Evolutionary conservation across 805 yeast species (phyloP).

Genomic region (Geotrichum ghanense): DNA sequence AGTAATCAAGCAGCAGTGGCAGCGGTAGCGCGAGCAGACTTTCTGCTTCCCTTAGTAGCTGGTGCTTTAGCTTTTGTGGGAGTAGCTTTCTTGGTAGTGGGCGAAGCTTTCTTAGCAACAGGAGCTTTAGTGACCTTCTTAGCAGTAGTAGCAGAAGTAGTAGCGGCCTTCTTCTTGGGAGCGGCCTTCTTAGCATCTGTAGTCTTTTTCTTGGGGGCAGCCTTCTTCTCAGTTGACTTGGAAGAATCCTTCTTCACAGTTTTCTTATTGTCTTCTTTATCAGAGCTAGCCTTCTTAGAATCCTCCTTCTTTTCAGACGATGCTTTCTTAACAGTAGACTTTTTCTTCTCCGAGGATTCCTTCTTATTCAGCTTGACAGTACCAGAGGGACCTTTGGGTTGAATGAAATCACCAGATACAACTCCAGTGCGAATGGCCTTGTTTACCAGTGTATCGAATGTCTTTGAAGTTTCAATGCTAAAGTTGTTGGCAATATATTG

Average conservation of each 20-base stretch:
- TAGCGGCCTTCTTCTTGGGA: slow-evolving; percentile 15
- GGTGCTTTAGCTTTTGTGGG: slow-evolving; percentile 16
- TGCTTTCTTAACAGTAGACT: slow-evolving; percentile 24
- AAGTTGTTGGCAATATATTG: slow-evolving; percentile 61
- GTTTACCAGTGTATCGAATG: slow-evolving; percentile 66
- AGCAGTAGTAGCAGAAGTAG: slow-evolving; percentile 9
- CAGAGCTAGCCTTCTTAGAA: slow-evolving; percentile 11
- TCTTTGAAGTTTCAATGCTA: slow-evolving; percentile 43
- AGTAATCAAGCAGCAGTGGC: background rate
- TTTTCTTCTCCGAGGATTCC: slow-evolving; percentile 27
- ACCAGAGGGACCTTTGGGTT: slow-evolving; percentile 87
- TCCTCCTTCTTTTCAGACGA: slow-evolving; percentile 23
- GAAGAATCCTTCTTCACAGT: slow-evolving; percentile 11
- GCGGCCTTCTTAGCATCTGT: slow-evolving; percentile 18
- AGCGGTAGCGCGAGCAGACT: slow-evolving; percentile 1
- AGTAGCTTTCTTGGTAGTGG: slow-evolving; percentile 7
- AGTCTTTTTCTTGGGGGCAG: slow-evolving; percentile 20
- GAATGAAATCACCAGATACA: slow-evolving; percentile 59
- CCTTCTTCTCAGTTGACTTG: slow-evolving; percentile 21
- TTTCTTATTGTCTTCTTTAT: slow-evolving; percentile 11
- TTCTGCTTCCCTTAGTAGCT: slow-evolving; percentile 10
- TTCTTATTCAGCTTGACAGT: slow-evolving; percentile 58
- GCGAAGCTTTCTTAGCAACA: slow-evolving; percentile 13
- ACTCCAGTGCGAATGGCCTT: slow-evolving; percentile 72
- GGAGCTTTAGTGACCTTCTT: slow-evolving; percentile 13